Percentiles rank a stretch among this genome's conserved stretches.
phyloP scores from a whole-genome alignment of 495 filamentous ascomycete genomes.

The Penicillium malachiteum region DNA sequence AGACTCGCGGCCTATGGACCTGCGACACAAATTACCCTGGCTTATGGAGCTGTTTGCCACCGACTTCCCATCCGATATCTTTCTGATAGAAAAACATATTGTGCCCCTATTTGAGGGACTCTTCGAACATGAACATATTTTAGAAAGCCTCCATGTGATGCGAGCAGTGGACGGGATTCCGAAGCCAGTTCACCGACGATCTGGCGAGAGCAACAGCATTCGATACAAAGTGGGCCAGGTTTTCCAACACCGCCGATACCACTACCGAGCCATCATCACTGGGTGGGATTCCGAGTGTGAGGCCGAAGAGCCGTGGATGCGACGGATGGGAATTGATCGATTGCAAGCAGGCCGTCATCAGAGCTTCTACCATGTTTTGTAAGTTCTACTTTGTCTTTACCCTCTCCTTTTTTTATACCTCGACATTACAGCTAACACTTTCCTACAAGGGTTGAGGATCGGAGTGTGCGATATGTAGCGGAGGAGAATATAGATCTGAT shows the following conservation, averaged over 20 bases:
- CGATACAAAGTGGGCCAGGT: slow-evolving; percentile 77
- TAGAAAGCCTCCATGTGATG: slow-evolving; percentile 57
- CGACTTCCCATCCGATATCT: slow-evolving; percentile 61
- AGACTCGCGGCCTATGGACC: slow-evolving; percentile 48
- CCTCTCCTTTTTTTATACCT: slow-evolving; percentile 6
- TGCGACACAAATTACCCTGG: slow-evolving; percentile 63
- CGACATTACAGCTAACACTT: slow-evolving; percentile 7
- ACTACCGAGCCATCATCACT: slow-evolving; percentile 75
- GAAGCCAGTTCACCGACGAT: slow-evolving; percentile 51
- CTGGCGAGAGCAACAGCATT: slow-evolving; percentile 44
- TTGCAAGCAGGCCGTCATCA: slow-evolving; percentile 64
- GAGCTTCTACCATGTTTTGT: slow-evolving; percentile 85
- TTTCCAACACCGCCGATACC: slow-evolving; percentile 78
- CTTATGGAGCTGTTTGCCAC: slow-evolving; percentile 64
- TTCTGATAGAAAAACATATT: slow-evolving; percentile 64
- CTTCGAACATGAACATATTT: slow-evolving; percentile 44
- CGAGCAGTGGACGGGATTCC: slow-evolving; percentile 58
- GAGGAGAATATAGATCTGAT: slow-evolving; percentile 82
- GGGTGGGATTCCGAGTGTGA: slow-evolving; percentile 75
- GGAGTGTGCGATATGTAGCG: slow-evolving; percentile 72
- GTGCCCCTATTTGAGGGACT: slow-evolving; percentile 53
- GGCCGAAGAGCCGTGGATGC: slow-evolving; percentile 55
- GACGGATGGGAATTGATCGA: slow-evolving; percentile 60
- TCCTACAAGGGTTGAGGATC: slow-evolving; percentile 61
- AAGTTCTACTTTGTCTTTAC: slow-evolving; percentile 37